Conservation (phyloP, 2,329 filamentous ascomycete genomes). For the Cladosporium oxysporum region DNA sequence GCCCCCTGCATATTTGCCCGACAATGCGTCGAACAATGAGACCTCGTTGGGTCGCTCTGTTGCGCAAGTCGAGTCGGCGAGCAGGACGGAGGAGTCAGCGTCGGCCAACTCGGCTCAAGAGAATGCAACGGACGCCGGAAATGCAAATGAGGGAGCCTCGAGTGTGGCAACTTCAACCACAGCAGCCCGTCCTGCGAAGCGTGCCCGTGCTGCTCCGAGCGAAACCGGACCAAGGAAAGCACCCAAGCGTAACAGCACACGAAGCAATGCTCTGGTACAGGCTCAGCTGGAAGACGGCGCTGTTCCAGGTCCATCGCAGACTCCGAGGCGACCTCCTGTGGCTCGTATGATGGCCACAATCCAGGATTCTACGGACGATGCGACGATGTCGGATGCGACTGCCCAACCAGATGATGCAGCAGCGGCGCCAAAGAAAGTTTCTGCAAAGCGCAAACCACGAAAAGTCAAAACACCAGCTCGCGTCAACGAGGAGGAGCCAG, state of each 20-base stretch:
- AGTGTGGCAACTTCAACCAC: not conserved
- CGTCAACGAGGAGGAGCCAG: constrained; percentile 6
- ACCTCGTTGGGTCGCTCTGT: not conserved
- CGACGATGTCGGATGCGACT: not conserved
- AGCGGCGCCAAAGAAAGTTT: not conserved
- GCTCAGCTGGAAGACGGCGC: constrained; percentile 5
- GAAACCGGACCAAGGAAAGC: constrained; percentile 13
- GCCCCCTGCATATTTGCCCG: not conserved
- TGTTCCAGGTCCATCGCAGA: constrained; percentile 13
- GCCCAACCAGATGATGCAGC: not conserved
- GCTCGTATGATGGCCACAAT: constrained; percentile 16
- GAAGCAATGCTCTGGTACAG: constrained; percentile 21
- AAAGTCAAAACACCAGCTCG: constrained; percentile 15
- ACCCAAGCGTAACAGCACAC: constrained; percentile 17
- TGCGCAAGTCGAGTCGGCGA: not conserved
- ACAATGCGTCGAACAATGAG: not conserved
- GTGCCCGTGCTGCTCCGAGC: not conserved
- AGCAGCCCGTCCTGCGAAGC: constrained; percentile 4
- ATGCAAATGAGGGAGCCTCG: not conserved
- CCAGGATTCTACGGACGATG: constrained; percentile 2
- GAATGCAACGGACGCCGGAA: not conserved
- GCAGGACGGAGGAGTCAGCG: not conserved
- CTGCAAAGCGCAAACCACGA: constrained; percentile 13
- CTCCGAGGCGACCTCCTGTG: constrained; percentile 16
- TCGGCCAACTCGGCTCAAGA: not conserved